Conservation (phyloP, 345 rosid species). For the Eucalyptus sideroxylon region DNA sequence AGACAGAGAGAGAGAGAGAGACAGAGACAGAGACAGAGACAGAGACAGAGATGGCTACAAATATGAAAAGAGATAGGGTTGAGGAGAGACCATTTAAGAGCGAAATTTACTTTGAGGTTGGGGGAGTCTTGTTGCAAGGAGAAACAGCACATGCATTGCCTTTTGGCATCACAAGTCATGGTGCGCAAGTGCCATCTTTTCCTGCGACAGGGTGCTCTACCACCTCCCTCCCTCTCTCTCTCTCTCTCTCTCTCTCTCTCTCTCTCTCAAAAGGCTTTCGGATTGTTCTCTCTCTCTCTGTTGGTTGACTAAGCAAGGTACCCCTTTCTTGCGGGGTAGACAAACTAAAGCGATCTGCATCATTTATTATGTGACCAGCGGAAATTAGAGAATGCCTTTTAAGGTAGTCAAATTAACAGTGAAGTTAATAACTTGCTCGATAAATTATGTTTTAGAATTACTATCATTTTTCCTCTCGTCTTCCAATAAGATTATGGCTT, state of each 20-base stretch:
- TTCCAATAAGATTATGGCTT: background rate
- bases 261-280: too few species aligned
- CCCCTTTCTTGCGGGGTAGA: background rate
- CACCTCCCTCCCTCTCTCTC: background rate
- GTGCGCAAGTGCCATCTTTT: background rate
- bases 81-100: background rate
- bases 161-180: background rate
- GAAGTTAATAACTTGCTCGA: background rate
- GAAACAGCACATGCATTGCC: background rate
- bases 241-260: too few species aligned
- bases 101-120: background rate
- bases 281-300: too few species aligned
- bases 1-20: background rate
- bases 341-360: background rate
- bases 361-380: background rate
- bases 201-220: background rate
- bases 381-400: background rate
- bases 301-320: background rate
- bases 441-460: background rate
- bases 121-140: background rate
- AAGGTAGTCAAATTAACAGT: background rate
- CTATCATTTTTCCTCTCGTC: background rate
- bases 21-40: too few species aligned
- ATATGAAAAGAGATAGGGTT: background rate
- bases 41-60: background rate